Base-by-base conservation (phyloP, 352 stramenopile species). In the Pythium aquatile region DNA sequence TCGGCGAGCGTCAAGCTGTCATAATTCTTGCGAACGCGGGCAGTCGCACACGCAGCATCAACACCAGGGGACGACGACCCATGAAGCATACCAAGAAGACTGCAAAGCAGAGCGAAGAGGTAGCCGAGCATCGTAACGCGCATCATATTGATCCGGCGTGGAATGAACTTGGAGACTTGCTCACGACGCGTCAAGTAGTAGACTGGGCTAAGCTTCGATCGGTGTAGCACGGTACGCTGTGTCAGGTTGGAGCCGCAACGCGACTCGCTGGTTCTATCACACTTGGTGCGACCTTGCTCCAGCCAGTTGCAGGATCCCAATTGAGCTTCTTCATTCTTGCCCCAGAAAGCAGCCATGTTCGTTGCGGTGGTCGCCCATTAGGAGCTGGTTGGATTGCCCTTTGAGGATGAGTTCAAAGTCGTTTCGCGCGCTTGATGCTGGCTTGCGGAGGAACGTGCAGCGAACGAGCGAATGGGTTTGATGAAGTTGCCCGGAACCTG, bases 21-120 rank as follows among this genome's bases (percentile, higher is more conserved):
- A 59, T 68, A 72, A 47, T 39, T 65, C 32, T 68, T 72, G 49
- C 65, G 65, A 7, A 68, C 32, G 33, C 65, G 65, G 9, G 61
- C 30, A 14, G 29, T 53, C 2, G 44, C 37, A 44, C 64, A 70
- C 4, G 28, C 64, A 5, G 64, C 64, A 0, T 65, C 64, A 11
- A 58, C 58, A 33, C 61, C 44, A 49, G 33, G 20, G 1, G 54
- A 33, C 11, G 40, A 28, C 0, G 44, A 47, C 10, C 26, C 33
- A 20, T 16, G 3, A 13, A 60, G 24, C 5, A 62, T 5, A 8
- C 39, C 53, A 17, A 69, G 24, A 28, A 69, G 55, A 8, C 63
- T 54, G 33, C 30, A 44, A 7, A 62, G 44, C 14, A 55, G 9
- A 6, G 40, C 56, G 16, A 70, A 4, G 16, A 69, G n/a, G 29